Base-by-base conservation (phyloP, 768 basidiomycete species). In the Suillus cothurnatus region DNA sequence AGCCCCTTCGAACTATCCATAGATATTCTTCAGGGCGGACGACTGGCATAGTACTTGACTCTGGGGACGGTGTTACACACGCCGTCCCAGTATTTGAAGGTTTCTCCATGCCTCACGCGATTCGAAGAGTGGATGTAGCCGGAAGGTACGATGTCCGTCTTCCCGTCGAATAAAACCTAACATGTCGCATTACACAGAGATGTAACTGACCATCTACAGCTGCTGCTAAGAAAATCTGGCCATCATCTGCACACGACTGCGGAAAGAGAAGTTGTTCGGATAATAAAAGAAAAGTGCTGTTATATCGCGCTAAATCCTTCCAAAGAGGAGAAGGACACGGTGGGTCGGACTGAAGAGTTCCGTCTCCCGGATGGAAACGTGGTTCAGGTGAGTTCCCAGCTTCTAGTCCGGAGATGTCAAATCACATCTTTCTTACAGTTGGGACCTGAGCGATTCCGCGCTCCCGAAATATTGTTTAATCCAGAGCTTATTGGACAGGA, bases 51-150 rank as follows among this genome's bases (percentile, higher is more conserved):
- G 97, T 99, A 2, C 86, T 99, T 23, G 97, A 99, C 75, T 99
- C 97, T 6, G 97, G 97, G 14, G 97, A 99, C 74, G 97, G 97
- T 32, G 97, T 99, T 9, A 99, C 97, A 28, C 97, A 99, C 67
- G 94, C 97, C 17, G 97, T 99, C 3, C 97, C 97, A 4, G 96
- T 99, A 21, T 99, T 96, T 72, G 97, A 99, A 73, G 97, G 97
- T 1, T 99, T 99, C 82, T 96, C 95, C 7, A 98, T 99, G 94
- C 95, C 96, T 50, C 96, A 99, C 75, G 97, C 97, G 47, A 96
- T 99, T 69, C 88, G 95, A 49, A 85, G 97, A 70, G 92, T 99
- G 53, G 97, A 99, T 74, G 88, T 99, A 19, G 97, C 97, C 43
- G 97, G 97, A 76, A 86, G 96, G 94, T 93, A 74, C 68, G 83